Percentiles rank a stretch among this genome's conserved stretches.
Evolutionary conservation across 371 early-diverging fungal species (phyloP).

Genomic region (Neoconidiobolus thromboides): DNA sequence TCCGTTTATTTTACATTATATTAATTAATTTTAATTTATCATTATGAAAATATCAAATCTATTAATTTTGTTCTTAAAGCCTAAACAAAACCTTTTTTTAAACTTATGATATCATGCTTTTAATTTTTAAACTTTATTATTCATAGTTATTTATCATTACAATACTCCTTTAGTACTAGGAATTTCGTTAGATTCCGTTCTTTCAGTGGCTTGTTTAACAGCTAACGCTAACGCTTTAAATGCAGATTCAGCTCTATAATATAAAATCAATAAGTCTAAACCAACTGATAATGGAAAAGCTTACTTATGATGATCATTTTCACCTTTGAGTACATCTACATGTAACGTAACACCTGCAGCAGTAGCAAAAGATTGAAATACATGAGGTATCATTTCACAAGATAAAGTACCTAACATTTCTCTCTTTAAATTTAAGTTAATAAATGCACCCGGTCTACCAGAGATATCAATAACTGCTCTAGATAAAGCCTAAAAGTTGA

Average conservation of each 20-base stretch:
- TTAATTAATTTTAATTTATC: too few relatives aligned
- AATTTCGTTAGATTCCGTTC: slow-evolving; percentile 61
- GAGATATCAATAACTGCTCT: slow-evolving; percentile 94
- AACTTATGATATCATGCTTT: too few relatives aligned
- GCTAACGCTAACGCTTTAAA: slow-evolving; percentile 96
- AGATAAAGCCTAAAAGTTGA: slow-evolving; percentile 43
- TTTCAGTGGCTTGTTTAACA: slow-evolving; percentile 56
- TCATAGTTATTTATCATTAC: slow-evolving; percentile 14
- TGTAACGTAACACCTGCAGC: slow-evolving; percentile 86
- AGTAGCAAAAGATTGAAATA: slow-evolving; percentile 75
- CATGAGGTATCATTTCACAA: slow-evolving; percentile 94
- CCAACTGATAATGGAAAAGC: slow-evolving; percentile 4
- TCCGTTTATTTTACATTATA: too few relatives aligned
- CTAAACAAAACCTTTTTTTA: too few relatives aligned
- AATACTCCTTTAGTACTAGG: slow-evolving; percentile 90
- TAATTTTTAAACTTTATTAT: not conserved
- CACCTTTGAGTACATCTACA: slow-evolving; percentile 80
- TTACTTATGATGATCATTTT: slow-evolving; percentile 85
- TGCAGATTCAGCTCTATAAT: slow-evolving; percentile 68
- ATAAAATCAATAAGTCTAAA: not conserved
- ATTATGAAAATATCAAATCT: too few relatives aligned
- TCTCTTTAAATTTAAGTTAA: slow-evolving; percentile 67
- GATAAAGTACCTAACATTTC: slow-evolving; percentile 76
- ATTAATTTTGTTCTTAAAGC: too few relatives aligned
- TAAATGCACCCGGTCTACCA: slow-evolving; percentile 70